phyloP scores from a whole-genome alignment of 2,329 filamentous ascomycete species.

The Aspergillus luchuensis region DNA sequence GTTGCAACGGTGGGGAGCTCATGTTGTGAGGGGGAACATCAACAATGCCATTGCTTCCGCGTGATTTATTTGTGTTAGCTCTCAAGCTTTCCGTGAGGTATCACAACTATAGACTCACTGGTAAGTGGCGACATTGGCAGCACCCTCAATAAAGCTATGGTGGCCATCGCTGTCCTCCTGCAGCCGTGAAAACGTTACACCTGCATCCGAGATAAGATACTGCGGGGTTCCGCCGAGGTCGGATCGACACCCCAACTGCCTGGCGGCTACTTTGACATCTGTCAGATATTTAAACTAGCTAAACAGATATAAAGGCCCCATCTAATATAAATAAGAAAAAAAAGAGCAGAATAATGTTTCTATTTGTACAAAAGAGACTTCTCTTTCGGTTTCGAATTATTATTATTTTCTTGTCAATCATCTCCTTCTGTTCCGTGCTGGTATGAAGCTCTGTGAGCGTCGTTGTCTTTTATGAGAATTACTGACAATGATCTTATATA shows the following conservation, averaged over 20 bases:
- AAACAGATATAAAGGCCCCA: too few species aligned
- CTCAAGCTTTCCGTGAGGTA: not conserved
- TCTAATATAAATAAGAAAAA: too few species aligned
- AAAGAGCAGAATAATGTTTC: too few species aligned
- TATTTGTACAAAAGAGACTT: too few species aligned
- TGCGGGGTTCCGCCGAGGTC: not conserved
- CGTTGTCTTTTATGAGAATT: too few species aligned
- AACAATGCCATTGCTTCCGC: not conserved
- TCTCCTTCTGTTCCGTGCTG: too few species aligned
- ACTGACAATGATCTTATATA: too few species aligned
- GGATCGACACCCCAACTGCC: not conserved
- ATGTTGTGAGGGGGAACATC: slow-evolving; percentile 10
- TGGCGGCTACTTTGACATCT: too few species aligned
- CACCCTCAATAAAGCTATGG: not conserved
- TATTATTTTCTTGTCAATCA: too few species aligned
- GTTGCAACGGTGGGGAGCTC: not conserved
- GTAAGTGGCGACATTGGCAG: not conserved
- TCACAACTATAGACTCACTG: not conserved
- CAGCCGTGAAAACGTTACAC: not conserved
- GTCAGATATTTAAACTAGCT: too few species aligned
- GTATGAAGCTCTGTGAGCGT: too few species aligned
- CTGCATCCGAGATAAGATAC: not conserved
- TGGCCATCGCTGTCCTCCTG: not conserved
- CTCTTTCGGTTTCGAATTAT: too few species aligned
- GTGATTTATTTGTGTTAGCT: not conserved